Conservation (phyloP, 192 early-diverging fungal species). For the Podochytrium sp. region DNA sequence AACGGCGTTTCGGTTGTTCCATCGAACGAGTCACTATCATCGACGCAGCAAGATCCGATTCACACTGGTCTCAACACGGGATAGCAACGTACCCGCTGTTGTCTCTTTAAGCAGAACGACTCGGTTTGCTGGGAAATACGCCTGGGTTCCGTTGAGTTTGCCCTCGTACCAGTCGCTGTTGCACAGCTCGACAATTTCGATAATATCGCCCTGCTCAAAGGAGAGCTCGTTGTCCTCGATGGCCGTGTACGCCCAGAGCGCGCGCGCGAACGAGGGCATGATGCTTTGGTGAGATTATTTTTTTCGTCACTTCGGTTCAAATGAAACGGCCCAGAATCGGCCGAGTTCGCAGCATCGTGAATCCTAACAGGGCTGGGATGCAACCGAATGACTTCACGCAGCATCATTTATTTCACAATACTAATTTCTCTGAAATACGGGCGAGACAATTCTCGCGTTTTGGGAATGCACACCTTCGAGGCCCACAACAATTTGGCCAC, state of each 20-base stretch:
- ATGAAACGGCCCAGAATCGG: no score
- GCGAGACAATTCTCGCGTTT: no score
- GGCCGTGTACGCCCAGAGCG: slow-evolving; percentile 51
- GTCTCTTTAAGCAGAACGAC: slow-evolving; percentile 35
- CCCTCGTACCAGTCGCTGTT: slow-evolving; percentile 64
- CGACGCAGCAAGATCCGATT: no score
- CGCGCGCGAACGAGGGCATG: slow-evolving; percentile 27
- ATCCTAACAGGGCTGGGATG: not conserved
- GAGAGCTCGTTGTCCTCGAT: slow-evolving; percentile 60
- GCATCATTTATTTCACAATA: not conserved
- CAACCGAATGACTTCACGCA: not conserved
- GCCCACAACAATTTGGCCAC: no score
- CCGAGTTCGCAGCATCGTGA: no score
- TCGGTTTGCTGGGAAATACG: slow-evolving; percentile 59
- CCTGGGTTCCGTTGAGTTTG: slow-evolving; percentile 16
- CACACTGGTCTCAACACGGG: no score
- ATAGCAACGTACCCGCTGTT: not conserved
- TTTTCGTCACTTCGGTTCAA: no score
- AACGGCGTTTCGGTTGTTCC: no score
- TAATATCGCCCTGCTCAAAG: slow-evolving; percentile 44
- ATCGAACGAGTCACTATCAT: no score
- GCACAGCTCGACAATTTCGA: slow-evolving; percentile 48
- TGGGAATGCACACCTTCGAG: no score
- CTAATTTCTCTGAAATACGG: no score
- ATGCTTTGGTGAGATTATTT: no score